These are phyloP conservation scores for Cardamine chenopodiifolia DNA, from an alignment of 345 rosid species.

Conservation along the genomic window DNA sequence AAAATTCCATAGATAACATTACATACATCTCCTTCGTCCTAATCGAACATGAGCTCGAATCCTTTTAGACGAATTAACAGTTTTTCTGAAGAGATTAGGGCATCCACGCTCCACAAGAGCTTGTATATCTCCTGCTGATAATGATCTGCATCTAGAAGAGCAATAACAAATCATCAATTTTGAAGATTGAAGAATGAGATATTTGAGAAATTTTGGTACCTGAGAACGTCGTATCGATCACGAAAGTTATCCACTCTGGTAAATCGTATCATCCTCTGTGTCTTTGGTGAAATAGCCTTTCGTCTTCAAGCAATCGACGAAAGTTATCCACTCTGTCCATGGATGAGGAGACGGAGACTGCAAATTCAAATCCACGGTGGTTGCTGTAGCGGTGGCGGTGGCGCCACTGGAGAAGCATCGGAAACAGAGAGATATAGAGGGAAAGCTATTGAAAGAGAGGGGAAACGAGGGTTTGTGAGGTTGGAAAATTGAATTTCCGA, in stretches of 20 bases:
- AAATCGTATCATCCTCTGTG: conserved; percentile 35
- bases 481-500: conserved; percentile 51
- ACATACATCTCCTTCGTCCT: conserved; percentile 92
- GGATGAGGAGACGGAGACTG: conserved; percentile 54
- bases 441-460: conserved; percentile 28
- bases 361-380: conserved; percentile 2
- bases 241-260: no score
- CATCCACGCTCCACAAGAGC: conserved; percentile 79
- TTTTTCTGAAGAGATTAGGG: conserved; percentile 75
- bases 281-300: conserved; percentile 61
- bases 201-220: conserved; percentile 37
- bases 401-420: conserved; percentile 42
- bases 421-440: conserved; percentile 35
- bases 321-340: conserved; percentile 88
- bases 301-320: conserved; percentile 69
- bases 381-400: conserved; percentile 38
- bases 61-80: conserved; percentile 86
- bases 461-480: conserved; percentile 39
- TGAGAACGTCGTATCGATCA: conserved; percentile 77
- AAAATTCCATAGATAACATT: conserved; percentile 36
- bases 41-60: conserved; percentile 63
- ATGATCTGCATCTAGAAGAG: conserved; percentile 53
- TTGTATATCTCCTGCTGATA: conserved; percentile 61
- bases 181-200: neutral
- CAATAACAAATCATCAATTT: neutral